Evolutionary conservation across 345 rosid species (phyloP), one percentile per base, ranked within the genome.

Genomic region (Boechera stricta): DNA sequence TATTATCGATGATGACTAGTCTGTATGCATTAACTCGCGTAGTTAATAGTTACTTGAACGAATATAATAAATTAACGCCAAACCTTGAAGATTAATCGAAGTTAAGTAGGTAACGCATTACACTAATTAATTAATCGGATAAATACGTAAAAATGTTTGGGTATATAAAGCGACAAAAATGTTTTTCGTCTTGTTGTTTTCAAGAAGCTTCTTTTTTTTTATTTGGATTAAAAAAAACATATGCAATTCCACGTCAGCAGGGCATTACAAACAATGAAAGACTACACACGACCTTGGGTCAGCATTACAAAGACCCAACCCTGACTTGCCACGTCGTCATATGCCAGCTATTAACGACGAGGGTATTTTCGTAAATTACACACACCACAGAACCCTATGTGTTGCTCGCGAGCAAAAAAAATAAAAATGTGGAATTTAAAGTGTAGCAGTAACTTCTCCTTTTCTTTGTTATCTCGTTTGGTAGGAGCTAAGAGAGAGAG

Each of bases 181-280:
- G 26, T 44, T 47, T 74, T 75, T 57, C 61, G 73, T 75, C 61
- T 57, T 5, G 68, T 67, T 48, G 60, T 49, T 58, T 58, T 35
- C 79, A 63, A 67, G 79, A 68, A 75, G 63, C 31, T 76, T 76
- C 69, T 59, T 67, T 39, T 24, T 41, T 2, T 41, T 39, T 10
- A 3, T 39, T 38, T 4, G 74, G 62, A 68, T 59, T 59, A 29
- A 21, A 47, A 35, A 8, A 61, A 41, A 49, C 10, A 67, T 63
- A 56, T 62, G 66, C 58, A 70, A 63, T 11, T 77, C 80, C 80
- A 77, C 80, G 80, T 77, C 71, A 77, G 32, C 75, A 53, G 41
- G 33, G 64, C 75, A 77, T 69, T 61, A 57, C 33, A 61, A 69
- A 76, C 12, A 49, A 47, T 39, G 60, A 75, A 67, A 66, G 77